These are phyloP conservation scores for Talaromyces piceae DNA, from an alignment of 2,329 filamentous ascomycete species.

Conservation along the genomic window DNA sequence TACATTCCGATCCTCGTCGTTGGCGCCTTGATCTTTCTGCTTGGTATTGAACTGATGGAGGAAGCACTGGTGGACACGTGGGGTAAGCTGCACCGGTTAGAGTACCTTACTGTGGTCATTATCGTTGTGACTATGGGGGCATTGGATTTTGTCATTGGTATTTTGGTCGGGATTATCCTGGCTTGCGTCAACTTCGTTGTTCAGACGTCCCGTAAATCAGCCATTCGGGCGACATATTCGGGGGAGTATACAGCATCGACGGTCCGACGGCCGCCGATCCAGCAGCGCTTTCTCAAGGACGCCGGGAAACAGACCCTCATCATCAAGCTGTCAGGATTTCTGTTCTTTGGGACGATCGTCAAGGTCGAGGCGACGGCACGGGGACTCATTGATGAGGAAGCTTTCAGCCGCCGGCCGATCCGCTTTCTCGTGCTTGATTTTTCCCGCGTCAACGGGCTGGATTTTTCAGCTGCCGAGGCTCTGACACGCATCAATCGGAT, in stretches of 20 bases:
- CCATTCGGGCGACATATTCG: conserved; percentile 82
- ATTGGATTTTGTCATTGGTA: conserved; percentile 93
- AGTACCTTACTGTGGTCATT: conserved; percentile 81
- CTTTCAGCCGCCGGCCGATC: conserved; percentile 70
- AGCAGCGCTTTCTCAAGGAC: conserved; percentile 76
- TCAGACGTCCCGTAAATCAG: conserved; percentile 82
- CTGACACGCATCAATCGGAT: conserved; percentile 89
- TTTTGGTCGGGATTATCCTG: conserved; percentile 82
- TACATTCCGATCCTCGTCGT: conserved; percentile 97
- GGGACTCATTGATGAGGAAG: conserved; percentile 70
- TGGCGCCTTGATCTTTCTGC: conserved; percentile 85
- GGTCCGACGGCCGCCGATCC: conserved; percentile 80
- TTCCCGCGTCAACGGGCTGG: conserved; percentile 79
- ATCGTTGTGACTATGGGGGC: conserved; percentile 95
- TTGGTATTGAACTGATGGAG: conserved; percentile 83
- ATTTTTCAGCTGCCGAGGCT: conserved; percentile 93
- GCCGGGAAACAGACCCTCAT: conserved; percentile 84
- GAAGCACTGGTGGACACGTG: conserved; percentile 86
- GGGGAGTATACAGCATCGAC: conserved; percentile 87
- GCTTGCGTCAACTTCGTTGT: conserved; percentile 88
- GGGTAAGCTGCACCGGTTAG: conserved; percentile 75
- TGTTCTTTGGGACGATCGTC: conserved; percentile 98
- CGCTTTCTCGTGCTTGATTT: conserved; percentile 86
- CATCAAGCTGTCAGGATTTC: conserved; percentile 83
- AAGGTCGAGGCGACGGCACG: conserved; percentile 87